A percentile compares a stretch with the other conserved stretches of the same genome.
Conservation (phyloP, 2,329 filamentous ascomycete genomes). For the Grosmannia clavigera region DNA sequence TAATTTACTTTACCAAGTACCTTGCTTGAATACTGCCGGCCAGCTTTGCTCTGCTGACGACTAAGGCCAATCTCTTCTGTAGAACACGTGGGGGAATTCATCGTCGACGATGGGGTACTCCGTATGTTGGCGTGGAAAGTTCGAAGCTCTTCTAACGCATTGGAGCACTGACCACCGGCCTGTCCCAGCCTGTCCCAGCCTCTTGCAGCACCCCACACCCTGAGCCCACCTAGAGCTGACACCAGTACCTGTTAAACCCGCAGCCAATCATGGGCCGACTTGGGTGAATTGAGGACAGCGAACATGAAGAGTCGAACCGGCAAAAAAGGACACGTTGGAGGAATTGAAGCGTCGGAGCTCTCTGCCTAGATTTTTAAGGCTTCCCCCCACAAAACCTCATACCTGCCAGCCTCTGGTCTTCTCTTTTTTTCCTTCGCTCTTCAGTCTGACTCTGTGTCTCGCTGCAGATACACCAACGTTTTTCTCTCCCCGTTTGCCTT, state of each 20-base stretch:
- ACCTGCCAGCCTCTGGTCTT: not conserved
- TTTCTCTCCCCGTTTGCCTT: constrained; percentile 1
- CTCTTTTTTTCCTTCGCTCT: not conserved
- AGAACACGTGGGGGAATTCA: too few species aligned
- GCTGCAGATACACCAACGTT: not conserved
- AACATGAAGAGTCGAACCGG: constrained; percentile 3
- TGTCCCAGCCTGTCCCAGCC: not conserved
- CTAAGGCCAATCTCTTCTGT: too few species aligned
- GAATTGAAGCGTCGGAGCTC: constrained; percentile 4
- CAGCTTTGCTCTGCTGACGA: too few species aligned
- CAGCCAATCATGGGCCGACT: constrained; percentile 2
- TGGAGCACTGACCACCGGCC: constrained; percentile 1
- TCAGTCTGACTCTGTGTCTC: not conserved
- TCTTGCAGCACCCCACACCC: constrained; percentile 9
- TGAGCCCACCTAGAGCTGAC: not conserved
- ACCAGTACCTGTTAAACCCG: not conserved
- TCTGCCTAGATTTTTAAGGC: constrained; percentile 5
- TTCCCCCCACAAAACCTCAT: constrained; percentile 5
- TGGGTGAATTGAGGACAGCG: constrained; percentile 4
- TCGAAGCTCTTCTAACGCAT: constrained; percentile 11
- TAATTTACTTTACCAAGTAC: not conserved
- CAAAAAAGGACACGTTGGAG: constrained; percentile 16
- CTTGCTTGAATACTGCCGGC: too few species aligned
- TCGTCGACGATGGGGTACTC: too few species aligned
- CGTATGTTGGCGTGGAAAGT: constrained; percentile 6